Evolutionary conservation across 1,284 basidiomycete genomes (phyloP).

Genomic region (Melampsora larici-populina): DNA sequence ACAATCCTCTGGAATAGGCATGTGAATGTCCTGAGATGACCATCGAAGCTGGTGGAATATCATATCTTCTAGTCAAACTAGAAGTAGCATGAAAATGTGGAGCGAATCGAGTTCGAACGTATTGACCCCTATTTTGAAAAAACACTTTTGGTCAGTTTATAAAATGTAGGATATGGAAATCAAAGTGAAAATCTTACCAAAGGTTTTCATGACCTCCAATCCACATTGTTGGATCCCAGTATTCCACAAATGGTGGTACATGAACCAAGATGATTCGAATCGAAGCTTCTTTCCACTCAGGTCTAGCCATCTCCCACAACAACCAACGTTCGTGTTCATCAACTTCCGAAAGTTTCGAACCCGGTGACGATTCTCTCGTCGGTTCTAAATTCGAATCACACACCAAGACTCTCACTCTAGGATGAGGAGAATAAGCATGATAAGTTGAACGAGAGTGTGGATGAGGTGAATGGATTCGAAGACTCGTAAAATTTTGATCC

Average conservation of each 20-base stretch:
- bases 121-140: conserved; percentile 44
- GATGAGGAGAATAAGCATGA: conserved; percentile 46
- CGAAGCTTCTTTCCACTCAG: conserved; percentile 46
- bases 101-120: conserved; percentile 46
- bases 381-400: conserved; percentile 47
- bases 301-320: conserved; percentile 45
- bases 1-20: conserved; percentile 48
- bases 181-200: conserved; percentile 48
- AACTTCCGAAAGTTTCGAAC: conserved; percentile 43
- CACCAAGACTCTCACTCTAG: conserved; percentile 46
- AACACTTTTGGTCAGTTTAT: no score
- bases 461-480: conserved; percentile 21
- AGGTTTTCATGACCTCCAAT: conserved; percentile 44
- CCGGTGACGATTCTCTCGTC: conserved; percentile 24
- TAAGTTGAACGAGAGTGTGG: conserved; percentile 45
- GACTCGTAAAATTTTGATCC: conserved; percentile 28
- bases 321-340: conserved; percentile 48
- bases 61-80: conserved; percentile 29
- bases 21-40: conserved; percentile 48
- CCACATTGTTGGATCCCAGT: conserved; percentile 47
- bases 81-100: conserved; percentile 45
- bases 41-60: conserved; percentile 43
- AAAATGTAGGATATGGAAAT: neutral
- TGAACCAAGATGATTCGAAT: conserved; percentile 47
- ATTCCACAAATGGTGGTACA: conserved; percentile 49